Evolutionary conservation across 352 stramenopile genomes (phyloP).

Genomic region (Phytopythium litorale): DNA sequence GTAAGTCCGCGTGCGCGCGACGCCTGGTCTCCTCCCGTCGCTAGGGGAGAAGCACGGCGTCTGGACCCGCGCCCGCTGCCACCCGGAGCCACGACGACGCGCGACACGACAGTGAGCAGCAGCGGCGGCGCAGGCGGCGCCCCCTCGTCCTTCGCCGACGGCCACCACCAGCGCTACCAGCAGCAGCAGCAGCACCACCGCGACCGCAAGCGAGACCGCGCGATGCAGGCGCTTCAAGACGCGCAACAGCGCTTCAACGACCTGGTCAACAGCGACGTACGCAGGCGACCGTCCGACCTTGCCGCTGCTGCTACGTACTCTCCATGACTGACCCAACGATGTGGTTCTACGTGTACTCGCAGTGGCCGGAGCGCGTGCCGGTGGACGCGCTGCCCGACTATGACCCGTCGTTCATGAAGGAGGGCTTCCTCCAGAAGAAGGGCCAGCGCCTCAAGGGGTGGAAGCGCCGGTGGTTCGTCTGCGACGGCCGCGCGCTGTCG

Average conservation of each 20-base stretch:
- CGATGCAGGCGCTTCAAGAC: conserved; percentile 73
- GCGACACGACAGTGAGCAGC: conserved; percentile 12
- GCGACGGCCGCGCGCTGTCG: conserved; percentile 69
- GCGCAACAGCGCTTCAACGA: conserved; percentile 78
- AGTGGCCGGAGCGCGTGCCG: conserved; percentile 60
- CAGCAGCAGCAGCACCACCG: conserved; percentile 16
- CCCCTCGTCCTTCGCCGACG: conserved; percentile 6
- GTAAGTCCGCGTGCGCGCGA: not conserved
- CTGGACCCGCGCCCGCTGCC: not conserved
- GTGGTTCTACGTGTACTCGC: not conserved
- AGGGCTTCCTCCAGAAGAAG: conserved; percentile 85
- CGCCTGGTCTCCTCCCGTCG: not conserved
- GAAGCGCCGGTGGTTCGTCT: conserved; percentile 86
- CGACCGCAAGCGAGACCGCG: conserved; percentile 47
- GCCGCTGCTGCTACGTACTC: not conserved
- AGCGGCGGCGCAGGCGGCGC: conserved; percentile 6
- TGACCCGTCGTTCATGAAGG: conserved; percentile 69
- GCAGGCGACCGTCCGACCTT: not conserved
- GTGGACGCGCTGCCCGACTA: conserved; percentile 45
- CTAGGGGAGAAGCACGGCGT: not conserved
- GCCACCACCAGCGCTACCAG: conserved; percentile 12
- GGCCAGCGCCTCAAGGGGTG: conserved; percentile 76
- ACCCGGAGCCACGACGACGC: conserved; percentile 20
- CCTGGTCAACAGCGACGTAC: conserved; percentile 68
- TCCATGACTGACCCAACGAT: conserved; percentile 3